These are phyloP conservation scores for Dictyostelium capitatum DNA, from an alignment of 78 protist genomes.

Conservation along the genomic window DNA sequence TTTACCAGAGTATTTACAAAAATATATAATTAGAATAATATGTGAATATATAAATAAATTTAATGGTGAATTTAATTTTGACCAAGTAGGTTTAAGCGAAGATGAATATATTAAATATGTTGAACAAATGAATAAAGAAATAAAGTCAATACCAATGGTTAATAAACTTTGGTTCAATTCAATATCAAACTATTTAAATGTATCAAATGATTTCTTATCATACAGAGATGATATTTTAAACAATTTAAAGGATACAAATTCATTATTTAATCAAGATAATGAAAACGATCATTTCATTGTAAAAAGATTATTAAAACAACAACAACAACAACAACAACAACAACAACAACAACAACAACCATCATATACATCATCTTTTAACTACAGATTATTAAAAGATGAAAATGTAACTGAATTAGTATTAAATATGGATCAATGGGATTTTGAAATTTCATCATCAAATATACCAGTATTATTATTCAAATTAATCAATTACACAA, in stretches of 20 bases:
- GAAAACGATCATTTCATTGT: not conserved
- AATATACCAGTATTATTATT: not conserved
- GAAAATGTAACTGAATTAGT: not conserved
- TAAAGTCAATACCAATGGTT: not conserved
- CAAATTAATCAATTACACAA: not conserved
- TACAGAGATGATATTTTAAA: too few relatives aligned
- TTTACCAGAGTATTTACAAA: too few relatives aligned
- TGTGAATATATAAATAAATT: too few relatives aligned
- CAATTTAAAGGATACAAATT: not conserved
- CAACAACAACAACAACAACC: too few relatives aligned
- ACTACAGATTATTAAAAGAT: not conserved
- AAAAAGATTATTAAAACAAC: not conserved
- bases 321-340: too few relatives aligned
- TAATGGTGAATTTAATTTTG: too few relatives aligned
- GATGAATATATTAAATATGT: too few relatives aligned
- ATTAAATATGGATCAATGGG: not conserved
- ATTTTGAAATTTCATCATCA: not conserved
- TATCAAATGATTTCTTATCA: not conserved
- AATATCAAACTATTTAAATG: not conserved
- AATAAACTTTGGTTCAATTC: slow-evolving; percentile 10
- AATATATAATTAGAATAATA: too few relatives aligned
- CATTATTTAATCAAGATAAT: not conserved
- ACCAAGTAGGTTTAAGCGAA: too few relatives aligned
- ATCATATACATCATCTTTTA: not conserved
- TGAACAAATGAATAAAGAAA: too few relatives aligned